Evolutionary conservation across 495 filamentous ascomycete genomes (phyloP), one percentile per base, ranked within the genome.

Genomic region (Aspergillus homomorphus): DNA sequence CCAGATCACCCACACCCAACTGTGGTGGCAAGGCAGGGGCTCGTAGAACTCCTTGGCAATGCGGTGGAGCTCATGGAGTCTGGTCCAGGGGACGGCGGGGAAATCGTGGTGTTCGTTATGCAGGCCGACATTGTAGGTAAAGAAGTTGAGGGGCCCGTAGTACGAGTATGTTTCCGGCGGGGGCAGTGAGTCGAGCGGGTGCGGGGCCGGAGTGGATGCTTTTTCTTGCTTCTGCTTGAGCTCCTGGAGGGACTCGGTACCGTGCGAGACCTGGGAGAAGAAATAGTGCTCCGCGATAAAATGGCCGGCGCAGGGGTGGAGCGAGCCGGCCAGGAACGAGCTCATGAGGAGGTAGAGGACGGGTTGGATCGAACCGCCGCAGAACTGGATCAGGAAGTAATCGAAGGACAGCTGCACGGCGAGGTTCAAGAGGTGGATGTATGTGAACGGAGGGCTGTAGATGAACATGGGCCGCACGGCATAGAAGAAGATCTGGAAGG

Each of bases 251-350:
- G 88, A 86, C 62, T 88, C 76, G 16, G 81, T 82, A 20, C 84
- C 84, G 22, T 78, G 75, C 12, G 82, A 74, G 16, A 84, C 79
- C 26, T 87, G 83, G 46, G 89, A 87, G 73, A 98, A 97, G 61
- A 99, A 91, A 80, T 99, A 99, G 82, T 99, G 95, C 75, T 99
- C 95, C 57, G 94, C 92, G 73, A 98, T 98, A 80, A 99, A 99
- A 73, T 99, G 95, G 15, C 90, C 95, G 0, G 95, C 95, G 53
- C 91, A 93, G 6, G 95, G 95, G 73, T 99, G 95, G 45, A 99
- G 80, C 21, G 85, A 89, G 26, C 95, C 95, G 2, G 95, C 95
- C 0, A 98, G 81, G 83, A 99, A 99, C 51, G 88, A 92, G 60
- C 86, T 91, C 45, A 90, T 71, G 6, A 98, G 74, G 42, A 98